Conservation (phyloP, 768 basidiomycete genomes). For the Nidularia pulvinata region DNA sequence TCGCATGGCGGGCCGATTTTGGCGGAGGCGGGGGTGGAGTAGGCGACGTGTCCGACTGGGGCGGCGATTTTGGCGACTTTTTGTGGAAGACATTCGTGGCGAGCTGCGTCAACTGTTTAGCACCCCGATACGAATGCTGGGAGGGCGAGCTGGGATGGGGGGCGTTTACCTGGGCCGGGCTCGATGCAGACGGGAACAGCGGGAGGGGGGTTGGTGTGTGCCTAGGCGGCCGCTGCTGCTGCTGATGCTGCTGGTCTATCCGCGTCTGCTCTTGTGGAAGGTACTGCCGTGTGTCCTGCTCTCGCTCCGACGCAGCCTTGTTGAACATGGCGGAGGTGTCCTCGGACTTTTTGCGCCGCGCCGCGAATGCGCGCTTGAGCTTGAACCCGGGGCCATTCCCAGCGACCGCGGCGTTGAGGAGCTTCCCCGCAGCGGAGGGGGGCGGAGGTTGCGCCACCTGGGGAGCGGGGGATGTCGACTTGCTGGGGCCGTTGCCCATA, state of each 20-base stretch:
- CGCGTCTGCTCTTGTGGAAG: slow-evolving; percentile 6
- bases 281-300: slow-evolving; percentile 3
- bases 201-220: background rate
- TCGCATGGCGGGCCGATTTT: slow-evolving; percentile 20
- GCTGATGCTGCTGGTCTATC: slow-evolving; percentile 11
- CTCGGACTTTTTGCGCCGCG: slow-evolving; percentile 57
- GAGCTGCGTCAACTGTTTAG: slow-evolving; percentile 35
- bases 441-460: slow-evolving; percentile 14
- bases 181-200: slow-evolving; percentile 3
- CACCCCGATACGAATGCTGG: slow-evolving; percentile 8
- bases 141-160: background rate
- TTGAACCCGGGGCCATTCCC: slow-evolving; percentile 44
- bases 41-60: slow-evolving; percentile 23
- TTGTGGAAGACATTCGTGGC: slow-evolving; percentile 45
- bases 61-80: slow-evolving; percentile 17
- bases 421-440: slow-evolving; percentile 22
- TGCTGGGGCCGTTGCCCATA: slow-evolving; percentile 24
- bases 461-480: slow-evolving; percentile 10
- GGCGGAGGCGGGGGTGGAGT: slow-evolving; percentile 28
- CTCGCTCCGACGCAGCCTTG: slow-evolving; percentile 4
- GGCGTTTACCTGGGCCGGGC: slow-evolving; percentile 14
- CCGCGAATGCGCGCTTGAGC: slow-evolving; percentile 59
- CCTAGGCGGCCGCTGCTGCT: slow-evolving; percentile 1
- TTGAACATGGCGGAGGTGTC: slow-evolving; percentile 30
- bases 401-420: slow-evolving; percentile 33